Evolutionary conservation across 345 rosid genomes (phyloP).

Genomic region (Lepidium didymum): DNA sequence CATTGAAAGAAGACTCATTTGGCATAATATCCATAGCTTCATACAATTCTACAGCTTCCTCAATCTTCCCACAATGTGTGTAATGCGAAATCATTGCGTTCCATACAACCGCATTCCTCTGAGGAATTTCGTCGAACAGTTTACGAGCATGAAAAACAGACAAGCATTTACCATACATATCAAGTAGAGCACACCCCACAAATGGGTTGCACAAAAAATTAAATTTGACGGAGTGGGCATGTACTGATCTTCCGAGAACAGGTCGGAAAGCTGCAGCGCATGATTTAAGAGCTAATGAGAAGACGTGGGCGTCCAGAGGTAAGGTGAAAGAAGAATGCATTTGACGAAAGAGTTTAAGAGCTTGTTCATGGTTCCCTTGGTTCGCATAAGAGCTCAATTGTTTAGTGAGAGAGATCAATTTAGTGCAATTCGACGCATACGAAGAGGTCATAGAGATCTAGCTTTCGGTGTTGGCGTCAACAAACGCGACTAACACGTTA

Average conservation of each 20-base stretch:
- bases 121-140: slow-evolving; percentile 57
- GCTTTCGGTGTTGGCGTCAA: background rate
- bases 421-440: slow-evolving; percentile 24
- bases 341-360: slow-evolving; percentile 44
- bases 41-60: slow-evolving; percentile 35
- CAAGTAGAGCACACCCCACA: slow-evolving; percentile 43
- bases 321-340: slow-evolving; percentile 41
- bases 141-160: slow-evolving; percentile 41
- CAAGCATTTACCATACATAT: slow-evolving; percentile 47
- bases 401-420: slow-evolving; percentile 43
- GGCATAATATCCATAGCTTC: slow-evolving; percentile 45
- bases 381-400: slow-evolving; percentile 40
- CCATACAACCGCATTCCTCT: slow-evolving; percentile 47
- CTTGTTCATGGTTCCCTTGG: slow-evolving; percentile 43
- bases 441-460: slow-evolving; percentile 21
- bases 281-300: slow-evolving; percentile 56
- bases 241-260: slow-evolving; percentile 37
- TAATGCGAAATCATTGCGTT: slow-evolving; percentile 50
- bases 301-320: slow-evolving; percentile 51
- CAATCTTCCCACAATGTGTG: slow-evolving; percentile 26
- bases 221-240: slow-evolving; percentile 36
- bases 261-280: slow-evolving; percentile 44
- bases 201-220: slow-evolving; percentile 42
- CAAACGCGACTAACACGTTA: background rate
- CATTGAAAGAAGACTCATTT: slow-evolving; percentile 44